Evolutionary conservation across 139 green algal species (phyloP).

Genomic region (Zygnema cylindricum): DNA sequence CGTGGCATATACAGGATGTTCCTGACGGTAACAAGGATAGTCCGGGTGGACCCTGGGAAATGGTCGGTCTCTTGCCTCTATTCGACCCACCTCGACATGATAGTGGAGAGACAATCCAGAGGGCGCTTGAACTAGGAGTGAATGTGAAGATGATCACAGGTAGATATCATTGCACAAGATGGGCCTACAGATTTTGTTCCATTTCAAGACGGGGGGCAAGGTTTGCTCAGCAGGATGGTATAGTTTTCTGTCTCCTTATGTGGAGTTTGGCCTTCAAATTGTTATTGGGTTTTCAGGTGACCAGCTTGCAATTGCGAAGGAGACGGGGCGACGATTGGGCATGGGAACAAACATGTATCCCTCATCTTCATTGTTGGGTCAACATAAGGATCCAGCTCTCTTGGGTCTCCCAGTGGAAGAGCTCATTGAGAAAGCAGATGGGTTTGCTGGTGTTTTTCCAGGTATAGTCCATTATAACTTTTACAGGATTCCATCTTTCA

Average conservation of each 20-base stretch:
- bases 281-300: constrained; percentile 46
- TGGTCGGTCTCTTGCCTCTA: constrained; percentile 86
- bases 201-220: too few species aligned
- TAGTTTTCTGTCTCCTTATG: too few species aligned
- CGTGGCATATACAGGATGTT: constrained; percentile 39
- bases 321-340: constrained; percentile 59
- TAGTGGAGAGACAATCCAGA: constrained; percentile 72
- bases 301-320: constrained; percentile 64
- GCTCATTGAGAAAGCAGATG: constrained; percentile 62
- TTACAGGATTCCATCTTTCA: too few species aligned
- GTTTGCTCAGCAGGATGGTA: too few species aligned
- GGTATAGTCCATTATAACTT: too few species aligned
- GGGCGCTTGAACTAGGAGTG: constrained; percentile 56
- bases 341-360: constrained; percentile 69
- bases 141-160: constrained; percentile 69
- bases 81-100: constrained; percentile 86
- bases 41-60: constrained; percentile 55
- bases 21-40: constrained; percentile 39
- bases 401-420: constrained; percentile 35
- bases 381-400: constrained; percentile 21
- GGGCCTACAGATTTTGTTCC: too few species aligned
- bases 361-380: constrained; percentile 46
- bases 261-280: too few species aligned
- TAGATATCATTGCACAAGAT: too few species aligned
- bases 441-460: constrained; percentile 65